Base-by-base conservation (phyloP, 2,329 filamentous ascomycete genomes). In the Tricladium varicosporioides region DNA sequence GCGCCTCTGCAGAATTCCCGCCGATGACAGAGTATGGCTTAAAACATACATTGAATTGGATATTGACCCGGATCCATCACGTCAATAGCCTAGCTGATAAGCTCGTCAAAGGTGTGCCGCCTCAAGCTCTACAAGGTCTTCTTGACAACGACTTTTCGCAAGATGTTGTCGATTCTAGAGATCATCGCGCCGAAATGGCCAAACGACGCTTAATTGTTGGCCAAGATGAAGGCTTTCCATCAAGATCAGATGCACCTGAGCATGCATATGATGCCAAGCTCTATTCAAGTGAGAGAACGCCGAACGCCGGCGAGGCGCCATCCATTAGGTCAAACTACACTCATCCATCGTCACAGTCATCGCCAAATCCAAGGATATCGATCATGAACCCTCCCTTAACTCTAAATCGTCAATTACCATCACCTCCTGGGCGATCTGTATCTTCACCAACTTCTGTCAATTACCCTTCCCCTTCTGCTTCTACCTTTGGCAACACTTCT, bases 331-430 rank as follows among this genome's bases (percentile, higher is more conserved):
- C 63, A 15, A 57, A 63, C 19, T 60, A 64, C 42, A 59, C 60
- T 9, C 61, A 67, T 58, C 59, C 59, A 32, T 33, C 60, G 11
- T 51, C 51, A 5, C 54, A 53, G 5, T 40, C 51, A 10, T 48
- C 49, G 10, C 46, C 60, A 14, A 59, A 48, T 22, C 59, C 47
- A 22, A 62, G 59, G 51, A 43, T 58, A 2, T 63, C 64, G 9
- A 61, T 56, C 19, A 70, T 71, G 69, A 66, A 69, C 49, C 68
- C 65, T 45, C 68, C 67, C 10, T 60, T 63, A n/a, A 60, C 65
- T 16, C 62, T 61, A 22, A 64, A 56, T 49, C 64, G 65, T n/a
- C 69, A 70, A 22, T 55, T 70, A 31, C 63, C 65, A 16, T 69
- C 69, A n/a, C 67, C 69, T 44, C 65, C 69, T 19, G 63, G 65